A percentile compares a stretch with the other conserved stretches of the same genome.
These are phyloP conservation scores for Stephanodiscus triporus DNA, from an alignment of 108 stramenopile genomes.

Conservation along the genomic window DNA sequence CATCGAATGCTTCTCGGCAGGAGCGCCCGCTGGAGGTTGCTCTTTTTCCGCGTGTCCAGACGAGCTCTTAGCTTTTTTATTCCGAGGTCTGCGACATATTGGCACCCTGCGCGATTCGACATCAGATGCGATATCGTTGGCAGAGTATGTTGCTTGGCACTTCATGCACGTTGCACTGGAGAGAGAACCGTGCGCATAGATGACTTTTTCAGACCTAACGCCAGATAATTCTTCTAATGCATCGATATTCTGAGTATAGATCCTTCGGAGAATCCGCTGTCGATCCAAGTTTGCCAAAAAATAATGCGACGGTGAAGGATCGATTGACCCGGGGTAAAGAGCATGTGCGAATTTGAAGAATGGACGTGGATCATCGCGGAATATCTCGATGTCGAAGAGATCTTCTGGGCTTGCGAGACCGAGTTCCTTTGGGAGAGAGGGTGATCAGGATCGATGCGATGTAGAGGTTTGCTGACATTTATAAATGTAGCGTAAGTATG, in stretches of 20 bases:
- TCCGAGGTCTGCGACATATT: slow-evolving; percentile 44
- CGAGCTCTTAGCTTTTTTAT: slow-evolving; percentile 27
- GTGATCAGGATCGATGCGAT: background rate
- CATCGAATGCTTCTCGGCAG: background rate
- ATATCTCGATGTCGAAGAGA: slow-evolving; percentile 80
- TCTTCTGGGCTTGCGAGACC: slow-evolving; percentile 67
- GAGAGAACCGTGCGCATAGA: slow-evolving; percentile 85
- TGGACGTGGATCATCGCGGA: slow-evolving; percentile 72
- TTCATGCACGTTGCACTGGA: slow-evolving; percentile 60
- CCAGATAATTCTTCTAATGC: slow-evolving; percentile 71
- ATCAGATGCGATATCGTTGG: slow-evolving; percentile 55
- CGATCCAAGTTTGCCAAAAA: slow-evolving; percentile 64
- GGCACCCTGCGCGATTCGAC: slow-evolving; percentile 66
- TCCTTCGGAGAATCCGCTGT: slow-evolving; percentile 63
- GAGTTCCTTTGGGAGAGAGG: slow-evolving; percentile 35
- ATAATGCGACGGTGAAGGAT: slow-evolving; percentile 69
- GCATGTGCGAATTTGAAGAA: slow-evolving; percentile 60
- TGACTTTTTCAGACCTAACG: slow-evolving; percentile 63
- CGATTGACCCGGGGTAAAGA: slow-evolving; percentile 45
- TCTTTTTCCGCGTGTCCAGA: background rate
- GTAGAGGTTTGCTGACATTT: background rate
- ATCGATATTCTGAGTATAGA: slow-evolving; percentile 89
- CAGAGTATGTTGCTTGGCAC: slow-evolving; percentile 59
- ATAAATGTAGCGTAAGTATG: no score
- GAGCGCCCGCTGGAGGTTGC: background rate